Base-by-base conservation (phyloP, 495 filamentous ascomycete genomes). In the Viridothelium virens region DNA sequence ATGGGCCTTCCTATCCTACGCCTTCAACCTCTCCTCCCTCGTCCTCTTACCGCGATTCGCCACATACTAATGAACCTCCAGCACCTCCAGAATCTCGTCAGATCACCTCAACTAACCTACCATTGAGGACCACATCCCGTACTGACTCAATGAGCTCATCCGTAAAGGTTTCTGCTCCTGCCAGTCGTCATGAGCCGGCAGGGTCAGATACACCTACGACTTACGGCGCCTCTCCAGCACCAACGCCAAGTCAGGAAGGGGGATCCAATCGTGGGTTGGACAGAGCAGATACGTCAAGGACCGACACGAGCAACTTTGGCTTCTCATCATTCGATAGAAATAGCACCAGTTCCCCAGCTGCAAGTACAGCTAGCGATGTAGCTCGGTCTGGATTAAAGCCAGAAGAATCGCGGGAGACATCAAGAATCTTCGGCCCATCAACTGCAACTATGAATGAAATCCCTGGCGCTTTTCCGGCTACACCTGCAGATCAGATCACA, bases 101-200 rank as follows among this genome's bases (percentile, higher is more conserved):
- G 73, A 81, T 90, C 64, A 67, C 62, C 11, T 64, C 70, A 2
- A 56, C 53, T 33, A 56, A 68, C 34, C 56, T 73, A 38, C 71
- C 71, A 2, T 59, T 59, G 10, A 18, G 53, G 53, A 59, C 53
- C 18, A 9, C 46, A 41, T 81, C 83, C 39, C 78, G 84, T 36
- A 78, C 83, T 46, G 89, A 91, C 62, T 90, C 90, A 0, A 75
- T 87, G 56, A 85, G 83, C 64, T 90, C 89, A 25, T 93, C 91
- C 2, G 90, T 91, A 2, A 87, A 87, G 77, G 89, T 89, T 37
- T 88, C 89, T 16, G 88, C 91, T n/a, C 87, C 92, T 36, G 87
- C 84, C 50, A 91, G 89, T 72, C 83, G 89, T 63, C 85, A 84
- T 72, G 87, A 86, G 62, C 76, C 87, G 46, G 74, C 83, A 37